Evolutionary conservation across 345 rosid genomes (phyloP), one percentile per base, ranked within the genome.

Genomic region (Rhodamnia argentea): DNA sequence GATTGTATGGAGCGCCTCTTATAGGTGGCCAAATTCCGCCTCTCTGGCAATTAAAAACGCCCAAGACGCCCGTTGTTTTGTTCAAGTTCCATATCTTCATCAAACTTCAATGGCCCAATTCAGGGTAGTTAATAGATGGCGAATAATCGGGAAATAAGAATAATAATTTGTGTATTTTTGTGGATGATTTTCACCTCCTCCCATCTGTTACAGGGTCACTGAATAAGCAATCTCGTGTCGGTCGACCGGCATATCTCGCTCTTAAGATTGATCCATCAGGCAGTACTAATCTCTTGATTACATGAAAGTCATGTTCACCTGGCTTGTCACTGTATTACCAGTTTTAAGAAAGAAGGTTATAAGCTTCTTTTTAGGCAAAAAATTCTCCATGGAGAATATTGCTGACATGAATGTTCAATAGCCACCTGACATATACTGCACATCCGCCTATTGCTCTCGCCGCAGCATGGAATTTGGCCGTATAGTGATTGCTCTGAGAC

Each of bases 41-140:
- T 84, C 94, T 95, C 92, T 93, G 97, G 90, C 95, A 94, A 85
- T 93, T 93, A 84, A 93, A 94, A 81, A 90, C 90, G 62, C 96
- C 96, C 4, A 94, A 20, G 2, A 93, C 93, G 27, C 96, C 96
- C 0, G 91, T 84, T 88, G 91, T 81, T 86, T 91, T 93, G 88
- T 94, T 94, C 89, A 93, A 42, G 90, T 94, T 94, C 97, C 96
- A 94, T 58, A 94, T 90, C 88, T 94, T 93, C 87, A 95, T 84
- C 83, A 95, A 87, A 86, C 96, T 94, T 91, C 87, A 84, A 62
- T 87, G 64, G 29, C 32, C 75, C 58, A 58, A 53, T 64, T 32
- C 24, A 55, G 55, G 18, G 20, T 4, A 22, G 27, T 16, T 5
- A 44, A 23, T 52, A 22, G 23, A 40, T 62, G 62, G 78, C 24